These are phyloP conservation scores for Hortiboletus campestris DNA, from an alignment of 768 basidiomycete genomes.

Conservation along the genomic window DNA sequence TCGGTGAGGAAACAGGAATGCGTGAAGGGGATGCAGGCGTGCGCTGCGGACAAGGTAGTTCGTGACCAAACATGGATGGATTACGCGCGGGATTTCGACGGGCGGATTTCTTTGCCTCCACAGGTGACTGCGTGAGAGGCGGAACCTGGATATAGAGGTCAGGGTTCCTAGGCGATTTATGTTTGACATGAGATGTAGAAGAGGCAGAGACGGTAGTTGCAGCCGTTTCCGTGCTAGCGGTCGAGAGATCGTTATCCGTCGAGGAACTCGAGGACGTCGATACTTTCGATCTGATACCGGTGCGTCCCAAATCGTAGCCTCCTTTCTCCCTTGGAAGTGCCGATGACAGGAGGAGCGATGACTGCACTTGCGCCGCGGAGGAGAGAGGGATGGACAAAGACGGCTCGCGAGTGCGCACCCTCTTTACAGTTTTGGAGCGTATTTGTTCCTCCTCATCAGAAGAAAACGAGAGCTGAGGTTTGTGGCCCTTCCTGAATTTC, in stretches of 20 bases:
- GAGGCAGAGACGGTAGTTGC: conserved; percentile 26
- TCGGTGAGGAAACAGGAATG: conserved; percentile 31
- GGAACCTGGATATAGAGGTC: conserved; percentile 19
- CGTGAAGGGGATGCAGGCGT: conserved; percentile 32
- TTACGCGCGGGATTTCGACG: conserved; percentile 52
- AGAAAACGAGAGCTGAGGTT: conserved; percentile 49
- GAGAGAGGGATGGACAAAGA: conserved; percentile 32
- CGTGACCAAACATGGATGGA: conserved; percentile 66
- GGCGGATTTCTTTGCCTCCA: conserved; percentile 30
- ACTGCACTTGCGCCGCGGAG: conserved; percentile 18
- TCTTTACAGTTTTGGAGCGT: conserved; percentile 61
- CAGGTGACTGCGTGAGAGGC: conserved; percentile 13
- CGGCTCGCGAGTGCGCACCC: conserved; percentile 43
- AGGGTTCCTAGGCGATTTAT: conserved; percentile 21
- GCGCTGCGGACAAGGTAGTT: conserved; percentile 50
- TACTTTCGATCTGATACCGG: conserved; percentile 21
- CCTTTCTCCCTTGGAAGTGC: conserved; percentile 11
- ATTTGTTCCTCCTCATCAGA: conserved; percentile 77
- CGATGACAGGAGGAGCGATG: conserved; percentile 24
- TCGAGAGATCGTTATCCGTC: conserved; percentile 34
- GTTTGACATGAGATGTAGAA: conserved; percentile 19
- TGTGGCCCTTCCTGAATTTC: conserved; percentile 35
- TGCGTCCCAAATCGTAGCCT: conserved; percentile 16
- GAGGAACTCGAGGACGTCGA: conserved; percentile 30
- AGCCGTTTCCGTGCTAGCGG: conserved; percentile 31